These are phyloP conservation scores for Apiospora rasikravindrae DNA, from an alignment of 2,329 filamentous ascomycete species.

Conservation along the genomic window DNA sequence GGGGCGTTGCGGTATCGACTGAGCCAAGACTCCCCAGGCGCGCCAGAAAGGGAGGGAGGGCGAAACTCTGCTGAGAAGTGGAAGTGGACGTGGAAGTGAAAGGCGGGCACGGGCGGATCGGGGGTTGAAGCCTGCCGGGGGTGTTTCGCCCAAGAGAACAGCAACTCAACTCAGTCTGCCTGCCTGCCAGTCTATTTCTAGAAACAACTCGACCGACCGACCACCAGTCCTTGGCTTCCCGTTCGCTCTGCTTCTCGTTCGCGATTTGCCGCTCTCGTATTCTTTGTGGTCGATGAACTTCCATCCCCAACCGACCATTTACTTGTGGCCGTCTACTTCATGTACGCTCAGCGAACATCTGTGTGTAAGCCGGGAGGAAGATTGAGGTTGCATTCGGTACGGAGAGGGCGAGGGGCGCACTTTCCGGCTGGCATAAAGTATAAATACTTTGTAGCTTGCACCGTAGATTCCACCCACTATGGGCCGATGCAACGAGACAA, in stretches of 20 bases:
- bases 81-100: slow-evolving; percentile 18
- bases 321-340: not conserved
- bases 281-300: not conserved
- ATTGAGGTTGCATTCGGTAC: slow-evolving; percentile 17
- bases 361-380: slow-evolving; percentile 7
- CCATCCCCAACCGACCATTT: not conserved
- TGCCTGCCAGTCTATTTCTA: not conserved
- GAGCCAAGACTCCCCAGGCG: slow-evolving; percentile 16
- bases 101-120: slow-evolving; percentile 21
- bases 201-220: not conserved
- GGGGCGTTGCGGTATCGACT: slow-evolving; percentile 16
- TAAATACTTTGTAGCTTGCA: slow-evolving; percentile 9
- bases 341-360: not conserved
- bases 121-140: slow-evolving; percentile 18
- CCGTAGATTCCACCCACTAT: slow-evolving; percentile 2
- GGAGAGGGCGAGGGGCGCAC: slow-evolving; percentile 13
- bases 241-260: not conserved
- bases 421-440: slow-evolving; percentile 16
- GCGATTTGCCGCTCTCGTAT: not conserved
- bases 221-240: not conserved
- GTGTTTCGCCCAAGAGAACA: slow-evolving; percentile 16
- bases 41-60: slow-evolving; percentile 19
- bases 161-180: not conserved
- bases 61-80: slow-evolving; percentile 20
- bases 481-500: slow-evolving; percentile 9